Evolutionary conservation across 2,329 filamentous ascomycete genomes (phyloP), one percentile per base, ranked within the genome.

Genomic region (Fusarium torulosum): DNA sequence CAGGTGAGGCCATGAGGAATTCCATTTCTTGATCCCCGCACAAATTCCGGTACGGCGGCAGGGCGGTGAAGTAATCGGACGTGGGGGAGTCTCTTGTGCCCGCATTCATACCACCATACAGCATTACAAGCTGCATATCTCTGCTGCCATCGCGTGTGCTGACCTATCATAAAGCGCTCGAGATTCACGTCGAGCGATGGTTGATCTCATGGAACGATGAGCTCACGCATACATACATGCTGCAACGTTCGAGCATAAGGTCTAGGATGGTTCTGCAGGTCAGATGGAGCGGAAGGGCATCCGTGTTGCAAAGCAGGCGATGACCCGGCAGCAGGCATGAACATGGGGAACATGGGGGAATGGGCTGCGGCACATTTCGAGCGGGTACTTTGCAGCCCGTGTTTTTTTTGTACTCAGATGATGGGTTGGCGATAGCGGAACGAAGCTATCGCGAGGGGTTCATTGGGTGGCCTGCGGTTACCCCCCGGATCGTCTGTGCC

Each of bases 71-170:
- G 62, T 31, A 42, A 20, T 63, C 42, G 37, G 46, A 52, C 62
- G 62, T 63, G 66, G 66, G 62, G 66, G 49, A 44, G 33, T 60
- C 42, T 56, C 59, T 45, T 27, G 43, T 49, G 62, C 49, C 64
- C 57, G 59, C 57, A 70, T 57, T 54, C 68, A 72, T 72, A 67
- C 67, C 66, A 72, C 63, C 53, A 27, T 55, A 41, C 40, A 63
- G 45, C 58, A 63, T 56, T 51, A 58, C 56, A 55, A 58, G 29
- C 57, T 59, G 66, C 70, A 72, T 59, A 33, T n/a, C 15, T 67
- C 50, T 56, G 40, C 52, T 65, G 37, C 41, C 53, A 58, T 19
- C 35, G 38, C 52, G 53, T 53, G 61, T 60, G 52, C 42, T 61
- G 57, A 23, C 53, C 53, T 70, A 47, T 64, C 37, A 53, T 40